A percentile compares a stretch with the other conserved stretches of the same genome.
Evolutionary conservation across 2,329 filamentous ascomycete species (phyloP).

Genomic region (Botryosphaeria dothidea): DNA sequence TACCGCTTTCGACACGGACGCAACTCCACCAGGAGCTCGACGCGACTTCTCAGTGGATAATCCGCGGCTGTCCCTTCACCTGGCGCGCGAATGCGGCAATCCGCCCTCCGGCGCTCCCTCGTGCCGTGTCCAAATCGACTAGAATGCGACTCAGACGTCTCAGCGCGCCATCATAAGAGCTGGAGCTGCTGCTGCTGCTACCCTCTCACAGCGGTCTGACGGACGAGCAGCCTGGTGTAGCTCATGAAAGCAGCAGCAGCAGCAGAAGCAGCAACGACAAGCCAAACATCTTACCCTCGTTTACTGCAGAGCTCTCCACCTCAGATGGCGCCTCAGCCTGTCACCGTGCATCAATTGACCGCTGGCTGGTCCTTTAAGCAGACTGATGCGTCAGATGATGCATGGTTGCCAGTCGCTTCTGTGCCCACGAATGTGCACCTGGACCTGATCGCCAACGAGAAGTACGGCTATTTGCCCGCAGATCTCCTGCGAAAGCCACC

Average conservation of each 20-base stretch:
- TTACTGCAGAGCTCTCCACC: slow-evolving; percentile 1
- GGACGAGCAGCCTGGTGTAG: slow-evolving; percentile 6
- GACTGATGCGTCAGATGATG: slow-evolving; percentile 37
- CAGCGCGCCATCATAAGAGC: slow-evolving; percentile 20
- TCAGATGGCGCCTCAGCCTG: slow-evolving; percentile 21
- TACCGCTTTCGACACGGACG: slow-evolving; percentile 19
- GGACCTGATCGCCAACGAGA: slow-evolving; percentile 48
- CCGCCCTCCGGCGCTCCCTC: slow-evolving; percentile 11
- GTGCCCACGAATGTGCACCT: slow-evolving; percentile 52
- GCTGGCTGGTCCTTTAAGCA: slow-evolving; percentile 50
- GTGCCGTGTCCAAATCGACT: slow-evolving; percentile 25
- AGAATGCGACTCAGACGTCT: slow-evolving; percentile 22
- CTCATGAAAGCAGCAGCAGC: not conserved
- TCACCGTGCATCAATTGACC: slow-evolving; percentile 34
- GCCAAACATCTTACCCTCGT: not conserved
- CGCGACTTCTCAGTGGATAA: slow-evolving; percentile 11
- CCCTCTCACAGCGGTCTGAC: not conserved
- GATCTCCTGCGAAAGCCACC: not conserved
- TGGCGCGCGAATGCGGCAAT: slow-evolving; percentile 7
- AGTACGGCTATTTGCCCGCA: slow-evolving; percentile 33
- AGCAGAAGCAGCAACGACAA: not conserved
- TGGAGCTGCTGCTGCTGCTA: not conserved
- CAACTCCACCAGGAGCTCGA: slow-evolving; percentile 9
- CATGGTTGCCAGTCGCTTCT: slow-evolving; percentile 46
- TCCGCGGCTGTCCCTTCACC: not conserved